Conservation (phyloP, 805 yeast genomes). For the Schwanniomyces pseudopolymorphus region DNA sequence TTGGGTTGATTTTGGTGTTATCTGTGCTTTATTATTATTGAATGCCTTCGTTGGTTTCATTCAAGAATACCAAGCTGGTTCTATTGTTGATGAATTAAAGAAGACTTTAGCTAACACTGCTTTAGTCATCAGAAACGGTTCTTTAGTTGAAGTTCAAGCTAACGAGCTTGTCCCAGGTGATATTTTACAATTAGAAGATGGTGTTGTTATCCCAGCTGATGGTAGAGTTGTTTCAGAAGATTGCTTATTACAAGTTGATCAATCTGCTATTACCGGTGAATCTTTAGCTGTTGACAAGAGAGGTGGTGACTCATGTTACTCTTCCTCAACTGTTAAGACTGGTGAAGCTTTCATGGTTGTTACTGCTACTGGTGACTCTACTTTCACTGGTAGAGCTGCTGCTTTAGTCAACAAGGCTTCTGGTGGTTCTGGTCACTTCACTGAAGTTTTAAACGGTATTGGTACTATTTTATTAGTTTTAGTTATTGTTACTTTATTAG, state of each 20-base stretch:
- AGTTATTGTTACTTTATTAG: slow-evolving; percentile 81
- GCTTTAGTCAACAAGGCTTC: slow-evolving; percentile 93
- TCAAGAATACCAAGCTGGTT: slow-evolving; percentile 98
- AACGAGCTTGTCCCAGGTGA: slow-evolving; percentile 95
- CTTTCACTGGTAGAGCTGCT: slow-evolving; percentile 97
- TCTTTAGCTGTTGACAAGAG: slow-evolving; percentile 93
- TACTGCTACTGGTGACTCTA: slow-evolving; percentile 92
- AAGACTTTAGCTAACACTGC: slow-evolving; percentile 93
- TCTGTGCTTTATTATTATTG: slow-evolving; percentile 79
- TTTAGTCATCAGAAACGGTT: slow-evolving; percentile 79
- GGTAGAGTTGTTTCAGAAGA: slow-evolving; percentile 87
- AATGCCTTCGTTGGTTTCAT: slow-evolving; percentile 95
- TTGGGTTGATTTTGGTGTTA: slow-evolving; percentile 99
- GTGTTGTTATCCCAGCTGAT: slow-evolving; percentile 90
- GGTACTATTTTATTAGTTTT: slow-evolving; percentile 89
- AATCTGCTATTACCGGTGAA: slow-evolving; percentile 97
- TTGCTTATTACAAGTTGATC: slow-evolving; percentile 87
- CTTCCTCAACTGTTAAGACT: slow-evolving; percentile 92
- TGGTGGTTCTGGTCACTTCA: slow-evolving; percentile 92
- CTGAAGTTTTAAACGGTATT: slow-evolving; percentile 96
- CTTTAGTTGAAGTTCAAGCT: slow-evolving; percentile 70
- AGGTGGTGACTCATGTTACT: slow-evolving; percentile 82
- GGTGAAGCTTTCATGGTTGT: slow-evolving; percentile 95
- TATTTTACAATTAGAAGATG: slow-evolving; percentile 87
- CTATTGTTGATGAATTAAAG: slow-evolving; percentile 94